A percentile compares a stretch with the other conserved stretches of the same genome.
phyloP scores from a whole-genome alignment of 2,329 filamentous ascomycete genomes.

The Pseudocercospora fijiensis region DNA sequence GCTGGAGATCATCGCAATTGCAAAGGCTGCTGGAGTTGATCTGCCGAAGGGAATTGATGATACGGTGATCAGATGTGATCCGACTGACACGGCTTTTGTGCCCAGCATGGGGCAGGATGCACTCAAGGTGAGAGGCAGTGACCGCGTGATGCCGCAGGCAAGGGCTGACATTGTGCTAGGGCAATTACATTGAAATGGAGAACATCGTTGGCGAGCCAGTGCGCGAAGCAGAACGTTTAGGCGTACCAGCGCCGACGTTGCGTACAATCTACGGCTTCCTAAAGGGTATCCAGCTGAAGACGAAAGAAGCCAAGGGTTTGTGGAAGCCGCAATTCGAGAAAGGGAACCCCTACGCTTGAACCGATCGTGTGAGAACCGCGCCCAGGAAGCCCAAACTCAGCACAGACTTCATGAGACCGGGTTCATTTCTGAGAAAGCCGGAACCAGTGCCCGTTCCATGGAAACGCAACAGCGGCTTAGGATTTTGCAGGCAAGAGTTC shows the following conservation, averaged over 20 bases:
- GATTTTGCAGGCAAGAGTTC: background rate
- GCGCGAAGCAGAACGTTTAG: slow-evolving; percentile 49
- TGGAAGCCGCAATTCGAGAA: slow-evolving; percentile 28
- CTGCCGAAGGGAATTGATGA: slow-evolving; percentile 49
- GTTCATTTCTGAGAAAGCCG: background rate
- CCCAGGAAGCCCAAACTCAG: background rate
- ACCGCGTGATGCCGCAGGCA: slow-evolving; percentile 7
- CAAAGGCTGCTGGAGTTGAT: slow-evolving; percentile 45
- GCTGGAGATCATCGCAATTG: slow-evolving; percentile 53
- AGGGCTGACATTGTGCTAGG: slow-evolving; percentile 31
- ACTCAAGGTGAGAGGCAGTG: slow-evolving; percentile 42
- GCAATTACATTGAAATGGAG: slow-evolving; percentile 58
- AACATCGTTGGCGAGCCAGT: slow-evolving; percentile 59
- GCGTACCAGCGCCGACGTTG: slow-evolving; percentile 54
- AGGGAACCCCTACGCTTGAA: slow-evolving; percentile 24
- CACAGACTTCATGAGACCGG: too few relatives aligned
- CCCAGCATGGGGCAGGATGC: slow-evolving; percentile 59
- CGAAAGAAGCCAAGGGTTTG: slow-evolving; percentile 48
- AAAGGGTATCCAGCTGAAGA: slow-evolving; percentile 51
- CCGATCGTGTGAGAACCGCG: background rate
- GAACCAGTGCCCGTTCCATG: background rate
- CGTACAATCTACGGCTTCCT: slow-evolving; percentile 51
- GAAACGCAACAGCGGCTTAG: background rate
- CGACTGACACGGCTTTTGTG: slow-evolving; percentile 49
- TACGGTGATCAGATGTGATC: slow-evolving; percentile 51